These are phyloP conservation scores for Nicotiana rustica DNA, from an alignment of 305 asterid species.

Conservation along the genomic window DNA sequence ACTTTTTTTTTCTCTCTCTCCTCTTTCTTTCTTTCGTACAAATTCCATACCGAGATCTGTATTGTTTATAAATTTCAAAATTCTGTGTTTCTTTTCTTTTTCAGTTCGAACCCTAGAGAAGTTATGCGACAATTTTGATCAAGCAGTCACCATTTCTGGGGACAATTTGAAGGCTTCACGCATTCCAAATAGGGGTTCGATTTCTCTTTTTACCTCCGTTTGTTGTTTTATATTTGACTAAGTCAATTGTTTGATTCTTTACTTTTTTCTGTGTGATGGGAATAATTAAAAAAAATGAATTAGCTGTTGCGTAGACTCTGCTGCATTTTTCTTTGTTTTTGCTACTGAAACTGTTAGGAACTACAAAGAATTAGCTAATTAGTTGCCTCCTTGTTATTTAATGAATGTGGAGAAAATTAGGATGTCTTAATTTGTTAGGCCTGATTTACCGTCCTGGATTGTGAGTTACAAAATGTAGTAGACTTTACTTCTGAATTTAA, in stretches of 20 bases:
- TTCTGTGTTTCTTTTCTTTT: neutral
- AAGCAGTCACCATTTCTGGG: slow-evolving; percentile 53
- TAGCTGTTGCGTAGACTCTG: neutral
- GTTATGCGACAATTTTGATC: slow-evolving; percentile 57
- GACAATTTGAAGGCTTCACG: slow-evolving; percentile 23
- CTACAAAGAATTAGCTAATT: neutral
- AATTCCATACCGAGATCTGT: neutral
- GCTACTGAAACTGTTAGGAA: neutral
- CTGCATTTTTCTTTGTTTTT: neutral
- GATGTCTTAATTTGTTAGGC: neutral
- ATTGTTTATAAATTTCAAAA: neutral
- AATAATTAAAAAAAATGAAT: neutral
- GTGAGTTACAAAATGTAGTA: neutral
- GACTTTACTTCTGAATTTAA: slow-evolving; percentile 10
- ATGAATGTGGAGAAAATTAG: neutral
- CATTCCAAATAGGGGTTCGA: slow-evolving; percentile 36
- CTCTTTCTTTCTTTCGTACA: neutral
- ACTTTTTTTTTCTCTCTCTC: neutral
- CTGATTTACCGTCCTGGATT: neutral
- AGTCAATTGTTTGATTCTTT: neutral
- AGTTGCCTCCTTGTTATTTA: neutral
- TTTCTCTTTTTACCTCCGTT: neutral
- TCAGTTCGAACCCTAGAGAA: slow-evolving; percentile 67
- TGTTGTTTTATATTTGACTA: neutral
- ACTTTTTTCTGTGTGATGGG: neutral